Percentiles rank a stretch among this genome's conserved stretches.
These are phyloP conservation scores for Aquilaria malaccensis DNA, from an alignment of 345 rosid genomes.

Conservation along the genomic window DNA sequence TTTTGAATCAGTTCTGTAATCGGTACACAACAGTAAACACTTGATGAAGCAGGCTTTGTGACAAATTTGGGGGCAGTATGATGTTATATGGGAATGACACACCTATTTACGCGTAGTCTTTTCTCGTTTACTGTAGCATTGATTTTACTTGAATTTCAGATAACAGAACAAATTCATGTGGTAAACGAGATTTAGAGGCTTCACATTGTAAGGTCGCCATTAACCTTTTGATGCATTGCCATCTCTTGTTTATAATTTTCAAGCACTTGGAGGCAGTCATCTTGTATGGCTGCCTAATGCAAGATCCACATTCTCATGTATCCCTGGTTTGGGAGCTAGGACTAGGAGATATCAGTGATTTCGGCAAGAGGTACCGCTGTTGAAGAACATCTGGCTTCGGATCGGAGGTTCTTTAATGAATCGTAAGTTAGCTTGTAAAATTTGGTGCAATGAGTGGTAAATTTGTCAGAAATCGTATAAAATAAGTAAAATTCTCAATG, in stretches of 20 bases:
- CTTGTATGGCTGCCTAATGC: conserved; percentile 10
- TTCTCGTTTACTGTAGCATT: background rate
- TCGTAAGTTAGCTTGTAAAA: conserved; percentile 47
- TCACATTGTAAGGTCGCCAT: conserved; percentile 68
- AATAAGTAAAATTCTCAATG: conserved; percentile 50
- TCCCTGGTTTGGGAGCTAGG: conserved; percentile 65
- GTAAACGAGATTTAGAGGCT: conserved; percentile 85
- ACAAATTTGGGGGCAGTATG: no score
- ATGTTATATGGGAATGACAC: no score
- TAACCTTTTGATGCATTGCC: background rate
- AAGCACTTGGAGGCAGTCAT: background rate
- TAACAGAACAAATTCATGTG: conserved; percentile 58
- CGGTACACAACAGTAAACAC: no score
- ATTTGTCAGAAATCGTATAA: conserved; percentile 56
- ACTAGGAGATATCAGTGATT: conserved; percentile 39
- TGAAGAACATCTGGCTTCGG: conserved; percentile 30
- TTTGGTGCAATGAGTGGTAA: conserved; percentile 63
- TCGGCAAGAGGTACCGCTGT: conserved; percentile 36
- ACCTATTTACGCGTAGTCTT: no score
- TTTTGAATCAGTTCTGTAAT: no score
- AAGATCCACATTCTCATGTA: conserved; percentile 93
- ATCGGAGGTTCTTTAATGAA: conserved; percentile 27
- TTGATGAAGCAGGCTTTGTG: no score
- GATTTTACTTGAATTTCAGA: conserved; percentile 32
- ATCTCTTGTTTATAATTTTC: background rate